Conservation (phyloP, 768 basidiomycete genomes). For the Serendipita vermifera region DNA sequence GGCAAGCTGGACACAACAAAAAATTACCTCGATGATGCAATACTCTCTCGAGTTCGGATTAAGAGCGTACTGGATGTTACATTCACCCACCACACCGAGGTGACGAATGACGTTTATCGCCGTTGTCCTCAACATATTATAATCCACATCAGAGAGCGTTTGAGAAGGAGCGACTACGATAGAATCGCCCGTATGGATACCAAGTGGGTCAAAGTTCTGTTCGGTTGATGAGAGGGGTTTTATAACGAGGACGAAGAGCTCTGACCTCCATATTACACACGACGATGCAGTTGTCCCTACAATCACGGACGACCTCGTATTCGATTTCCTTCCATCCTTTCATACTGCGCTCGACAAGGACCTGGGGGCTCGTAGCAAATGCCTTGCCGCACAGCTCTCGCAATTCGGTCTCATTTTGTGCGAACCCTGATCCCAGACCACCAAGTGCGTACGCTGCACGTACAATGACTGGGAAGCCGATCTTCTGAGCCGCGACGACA, state of each 20-base stretch:
- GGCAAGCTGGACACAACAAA: conserved; percentile 4
- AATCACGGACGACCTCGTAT: conserved; percentile 97
- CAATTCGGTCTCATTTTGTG: conserved; percentile 85
- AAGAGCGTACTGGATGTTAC: conserved; percentile 97
- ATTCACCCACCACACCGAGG: conserved; percentile 93
- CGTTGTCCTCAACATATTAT: conserved; percentile 97
- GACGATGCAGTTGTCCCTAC: conserved; percentile 95
- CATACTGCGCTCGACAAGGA: conserved; percentile 98
- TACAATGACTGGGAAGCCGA: conserved; percentile 93
- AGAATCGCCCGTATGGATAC: conserved; percentile 97
- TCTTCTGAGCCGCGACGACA: conserved; percentile 60
- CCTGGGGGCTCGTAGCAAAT: conserved; percentile 95
- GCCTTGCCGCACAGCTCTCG: conserved; percentile 83
- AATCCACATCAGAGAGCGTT: conserved; percentile 96
- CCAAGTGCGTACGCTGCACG: conserved; percentile 95
- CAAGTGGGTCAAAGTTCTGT: conserved; percentile 97
- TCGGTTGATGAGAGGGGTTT: neutral
- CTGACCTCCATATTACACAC: conserved; percentile 99
- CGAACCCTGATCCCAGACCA: conserved; percentile 91
- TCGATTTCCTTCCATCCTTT: conserved; percentile 99
- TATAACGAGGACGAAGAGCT: conserved; percentile 8
- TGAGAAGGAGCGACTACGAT: conserved; percentile 97
- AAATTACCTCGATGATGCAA: conserved; percentile 85
- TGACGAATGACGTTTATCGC: conserved; percentile 99
- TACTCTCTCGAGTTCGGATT: conserved; percentile 93